Evolutionary conservation across 441 rosid species (phyloP).

Genomic region (Populus hybrid): DNA sequence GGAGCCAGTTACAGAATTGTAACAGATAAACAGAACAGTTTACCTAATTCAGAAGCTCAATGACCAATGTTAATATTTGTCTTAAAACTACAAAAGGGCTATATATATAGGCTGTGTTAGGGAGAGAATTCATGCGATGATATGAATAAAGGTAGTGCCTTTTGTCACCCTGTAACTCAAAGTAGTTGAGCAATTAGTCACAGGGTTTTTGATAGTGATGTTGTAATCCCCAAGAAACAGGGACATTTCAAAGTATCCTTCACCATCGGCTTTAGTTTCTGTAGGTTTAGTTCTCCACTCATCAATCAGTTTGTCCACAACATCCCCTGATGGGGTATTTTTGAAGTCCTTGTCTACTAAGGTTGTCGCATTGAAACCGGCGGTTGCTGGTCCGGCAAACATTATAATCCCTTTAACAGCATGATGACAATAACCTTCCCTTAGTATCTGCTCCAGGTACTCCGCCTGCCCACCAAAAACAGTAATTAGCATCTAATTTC

Average conservation of each 20-base stretch:
- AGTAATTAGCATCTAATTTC: neutral
- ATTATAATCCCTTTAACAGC: slow-evolving; percentile 57
- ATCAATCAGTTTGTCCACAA: slow-evolving; percentile 52
- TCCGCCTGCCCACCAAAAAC: slow-evolving; percentile 29
- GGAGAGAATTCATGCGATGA: neutral
- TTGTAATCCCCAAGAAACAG: slow-evolving; percentile 54
- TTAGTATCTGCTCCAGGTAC: slow-evolving; percentile 51
- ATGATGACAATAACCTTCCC: slow-evolving; percentile 60
- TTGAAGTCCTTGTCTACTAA: slow-evolving; percentile 45
- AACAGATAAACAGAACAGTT: neutral
- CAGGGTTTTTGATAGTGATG: slow-evolving; percentile 35
- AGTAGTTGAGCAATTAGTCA: slow-evolving; percentile 22
- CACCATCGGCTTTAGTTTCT: slow-evolving; percentile 18
- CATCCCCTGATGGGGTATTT: slow-evolving; percentile 51
- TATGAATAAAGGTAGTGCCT: neutral
- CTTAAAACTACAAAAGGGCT: neutral
- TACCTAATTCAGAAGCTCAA: neutral
- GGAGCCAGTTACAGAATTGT: neutral
- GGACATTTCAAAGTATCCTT: slow-evolving; percentile 32
- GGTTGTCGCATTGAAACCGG: slow-evolving; percentile 43
- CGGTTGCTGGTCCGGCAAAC: slow-evolving; percentile 47
- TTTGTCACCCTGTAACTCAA: neutral
- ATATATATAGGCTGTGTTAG: no score
- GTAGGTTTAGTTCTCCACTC: slow-evolving; percentile 37
- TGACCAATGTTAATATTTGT: neutral